A percentile compares a stretch with the other conserved stretches of the same genome.
These are phyloP conservation scores for Saksenaea vasiformis DNA, from an alignment of 371 early-diverging fungal species.

Conservation along the genomic window DNA sequence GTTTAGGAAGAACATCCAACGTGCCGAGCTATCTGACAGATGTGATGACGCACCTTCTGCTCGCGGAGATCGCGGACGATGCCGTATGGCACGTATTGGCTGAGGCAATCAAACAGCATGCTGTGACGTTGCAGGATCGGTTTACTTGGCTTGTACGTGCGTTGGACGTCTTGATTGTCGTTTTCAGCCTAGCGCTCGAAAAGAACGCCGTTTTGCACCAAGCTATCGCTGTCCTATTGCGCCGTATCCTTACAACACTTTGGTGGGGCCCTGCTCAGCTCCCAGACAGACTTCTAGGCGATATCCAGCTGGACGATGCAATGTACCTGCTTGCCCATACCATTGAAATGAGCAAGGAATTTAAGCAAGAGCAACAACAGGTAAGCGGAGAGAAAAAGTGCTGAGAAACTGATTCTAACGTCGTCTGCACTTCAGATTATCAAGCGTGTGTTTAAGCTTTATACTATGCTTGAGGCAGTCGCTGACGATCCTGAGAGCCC, in stretches of 20 bases:
- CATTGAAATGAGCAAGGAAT: neutral
- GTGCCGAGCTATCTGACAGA: slow-evolving; percentile 18
- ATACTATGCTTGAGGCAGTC: neutral
- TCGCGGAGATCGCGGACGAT: slow-evolving; percentile 23
- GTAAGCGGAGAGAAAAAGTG: slow-evolving; percentile 15
- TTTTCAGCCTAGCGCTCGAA: slow-evolving; percentile 15
- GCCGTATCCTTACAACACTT: slow-evolving; percentile 5
- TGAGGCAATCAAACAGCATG: slow-evolving; percentile 12
- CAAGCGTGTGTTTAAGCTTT: slow-evolving; percentile 29
- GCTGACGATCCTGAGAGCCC: neutral
- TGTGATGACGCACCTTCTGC: slow-evolving; percentile 20
- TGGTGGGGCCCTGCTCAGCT: slow-evolving; percentile 1
- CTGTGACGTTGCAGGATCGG: slow-evolving; percentile 15
- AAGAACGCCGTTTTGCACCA: neutral
- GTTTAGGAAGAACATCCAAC: slow-evolving; percentile 17
- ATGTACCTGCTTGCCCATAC: slow-evolving; percentile 18
- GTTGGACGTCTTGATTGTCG: slow-evolving; percentile 55
- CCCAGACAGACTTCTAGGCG: neutral
- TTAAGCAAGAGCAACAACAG: slow-evolving; percentile 32
- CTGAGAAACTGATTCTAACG: neutral
- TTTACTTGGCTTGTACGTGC: slow-evolving; percentile 51
- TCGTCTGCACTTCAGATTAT: no score
- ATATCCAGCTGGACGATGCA: slow-evolving; percentile 12
- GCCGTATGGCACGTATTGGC: slow-evolving; percentile 26
- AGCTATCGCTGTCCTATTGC: slow-evolving; percentile 13